A percentile compares a stretch with the other conserved stretches of the same genome.
Evolutionary conservation across 352 stramenopile genomes (phyloP).

Genomic region (Globisporangium echinulatum): DNA sequence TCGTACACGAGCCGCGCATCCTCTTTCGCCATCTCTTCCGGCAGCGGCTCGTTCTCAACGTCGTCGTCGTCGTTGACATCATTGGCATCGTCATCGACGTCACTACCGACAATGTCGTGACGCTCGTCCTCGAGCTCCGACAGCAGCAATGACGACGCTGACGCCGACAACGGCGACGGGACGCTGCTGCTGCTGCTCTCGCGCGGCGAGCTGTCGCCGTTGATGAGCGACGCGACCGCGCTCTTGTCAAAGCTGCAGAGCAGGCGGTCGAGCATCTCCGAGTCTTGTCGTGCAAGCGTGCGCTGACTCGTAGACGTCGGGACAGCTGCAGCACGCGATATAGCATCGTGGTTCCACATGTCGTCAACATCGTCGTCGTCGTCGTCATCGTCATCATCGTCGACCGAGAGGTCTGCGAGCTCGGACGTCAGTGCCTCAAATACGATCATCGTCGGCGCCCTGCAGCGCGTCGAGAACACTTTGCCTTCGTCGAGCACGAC

Average conservation of each 20-base stretch:
- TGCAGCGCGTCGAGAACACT: conserved; percentile 28
- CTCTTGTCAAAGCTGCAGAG: conserved; percentile 19
- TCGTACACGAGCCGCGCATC: conserved; percentile 23
- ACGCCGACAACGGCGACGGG: background rate
- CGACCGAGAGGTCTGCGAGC: background rate
- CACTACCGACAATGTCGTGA: too few relatives aligned
- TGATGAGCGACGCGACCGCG: background rate
- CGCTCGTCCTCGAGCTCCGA: background rate
- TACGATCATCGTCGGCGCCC: conserved; percentile 32
- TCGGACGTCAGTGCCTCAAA: conserved; percentile 21
- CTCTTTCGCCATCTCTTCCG: conserved; percentile 20
- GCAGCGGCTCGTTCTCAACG: conserved; percentile 12
- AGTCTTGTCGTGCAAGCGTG: conserved; percentile 18
- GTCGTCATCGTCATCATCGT: background rate
- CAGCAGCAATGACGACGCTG: background rate
- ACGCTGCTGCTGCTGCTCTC: too few relatives aligned
- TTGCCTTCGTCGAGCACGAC: conserved; percentile 25
- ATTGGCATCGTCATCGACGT: background rate
- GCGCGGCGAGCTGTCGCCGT: background rate
- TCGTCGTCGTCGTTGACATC: background rate
- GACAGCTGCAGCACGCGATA: background rate
- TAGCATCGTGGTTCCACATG: too few relatives aligned
- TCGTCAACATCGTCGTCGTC: background rate
- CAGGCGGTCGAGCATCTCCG: conserved; percentile 23
- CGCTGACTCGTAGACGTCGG: conserved; percentile 12